Base-by-base conservation (phyloP, 202 grass and related monocot genomes). In the Alloteropsis angusta region DNA sequence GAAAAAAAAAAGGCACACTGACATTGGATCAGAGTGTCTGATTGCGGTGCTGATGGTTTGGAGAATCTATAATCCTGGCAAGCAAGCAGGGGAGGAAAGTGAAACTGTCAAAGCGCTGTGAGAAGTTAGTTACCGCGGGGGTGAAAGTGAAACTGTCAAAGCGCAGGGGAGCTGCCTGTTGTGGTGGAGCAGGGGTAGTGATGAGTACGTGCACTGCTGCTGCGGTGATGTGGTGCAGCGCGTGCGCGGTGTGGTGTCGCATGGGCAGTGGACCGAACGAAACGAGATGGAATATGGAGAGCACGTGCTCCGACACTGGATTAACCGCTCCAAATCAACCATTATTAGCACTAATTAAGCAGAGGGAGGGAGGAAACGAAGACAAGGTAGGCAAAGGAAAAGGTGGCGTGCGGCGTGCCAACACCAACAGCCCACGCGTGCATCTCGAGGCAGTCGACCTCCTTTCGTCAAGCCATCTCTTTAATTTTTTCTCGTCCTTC, bases 221-320 rank as follows among this genome's bases (percentile, higher is more conserved):
- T 30, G 28, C 28, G 28, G 28, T 30, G 28, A 3, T 30, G 28
- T 30, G 28, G 5, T n/a, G 36, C 19, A 43, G 37, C 14, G 28
- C 58, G 58, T 45, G 65, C 65, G 42, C 14, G 71, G 38, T 62
- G 73, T 21, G 71, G 38, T 62, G 73, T 62, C 57, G 73, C 73
- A 2, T 22, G 59, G 28, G 11, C 43, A 38, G 30, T 49, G 58
- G 56, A 69, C 23, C 65, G 13, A 18, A 43, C 28, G 12, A 25
- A 52, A 50, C 15, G 3, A 34, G 15, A 35, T 6, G 55, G 68
- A 23, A 55, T 22, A 39, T 55, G 69, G 69, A 22, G 32, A 38
- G 32, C 69, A 72, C 69, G 69, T 72, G 69, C 47, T 26, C 26
- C 55, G 11, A 6, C 55, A 58, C 1, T 22, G 32, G 30, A 66